Base-by-base conservation (phyloP, 257 asterid genomes). In the Nicotiana tomentosiformis region DNA sequence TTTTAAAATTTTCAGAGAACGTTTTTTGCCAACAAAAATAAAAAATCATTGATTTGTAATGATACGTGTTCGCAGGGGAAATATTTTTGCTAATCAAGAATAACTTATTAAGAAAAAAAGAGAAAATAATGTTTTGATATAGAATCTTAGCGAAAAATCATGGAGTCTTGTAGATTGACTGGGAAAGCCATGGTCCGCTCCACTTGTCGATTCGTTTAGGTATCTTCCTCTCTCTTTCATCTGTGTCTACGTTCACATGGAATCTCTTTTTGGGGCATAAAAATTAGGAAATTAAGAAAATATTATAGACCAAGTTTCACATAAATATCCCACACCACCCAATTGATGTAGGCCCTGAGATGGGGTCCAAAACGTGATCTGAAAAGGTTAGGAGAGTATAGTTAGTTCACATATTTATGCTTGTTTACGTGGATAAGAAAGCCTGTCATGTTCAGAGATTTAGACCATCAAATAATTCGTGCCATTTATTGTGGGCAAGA, bases 401-500 rank as follows among this genome's bases (percentile, higher is more conserved):
- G 15, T 70, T 70, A 43, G 78, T 74, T 74, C 62, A 74, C 61
- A 74, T 15, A 74, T 74, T 23, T 23, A 74, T 74, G 5, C 1
- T 20, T 57, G 58, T 70, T 15, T 67, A 16, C 33, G 77, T 23
- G 62, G 61, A 76, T 26, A 12, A 51, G 23, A 76, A 26, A 26
- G 18, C 20, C 32, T 46, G 43, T 9, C 61, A 55, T 30, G 43
- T 65, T 65, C 43, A 65, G n/a, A 65, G 69, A 64, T n/a, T 32
- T 26, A 55, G 51, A 10, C 64, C 81, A 56, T 55, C 30, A 58
- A 55, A 30, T 29, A 55, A 77, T 57, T 57, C 12, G 49, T 33
- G 14, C n/a, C 49, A 32, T 29, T 72, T 70, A 72, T 18, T 60
- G 64, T 80, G 77, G 83, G 70, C 64, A 80, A 15, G 43, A 56